phyloP scores from a whole-genome alignment of 208 protist genomes.

The Crithidia expoeki region DNA sequence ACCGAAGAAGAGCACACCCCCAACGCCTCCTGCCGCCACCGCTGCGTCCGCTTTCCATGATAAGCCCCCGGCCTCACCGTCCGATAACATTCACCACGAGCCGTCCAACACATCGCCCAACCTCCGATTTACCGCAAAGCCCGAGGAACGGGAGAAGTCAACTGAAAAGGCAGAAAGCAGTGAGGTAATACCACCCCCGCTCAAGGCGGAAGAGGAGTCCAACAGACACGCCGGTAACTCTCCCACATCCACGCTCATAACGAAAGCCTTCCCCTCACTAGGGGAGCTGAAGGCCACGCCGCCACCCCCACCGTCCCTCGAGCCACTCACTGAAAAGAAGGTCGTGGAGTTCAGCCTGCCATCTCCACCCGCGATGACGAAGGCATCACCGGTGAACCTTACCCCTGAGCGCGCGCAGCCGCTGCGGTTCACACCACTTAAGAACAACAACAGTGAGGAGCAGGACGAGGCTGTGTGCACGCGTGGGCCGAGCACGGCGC shows the following conservation, averaged over 20 bases:
- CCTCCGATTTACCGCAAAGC: background rate
- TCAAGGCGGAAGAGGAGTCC: constrained; percentile 4
- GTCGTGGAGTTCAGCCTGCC: background rate
- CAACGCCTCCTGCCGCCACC: background rate
- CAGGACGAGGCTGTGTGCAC: constrained; percentile 10
- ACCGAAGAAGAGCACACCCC: background rate
- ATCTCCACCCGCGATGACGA: background rate
- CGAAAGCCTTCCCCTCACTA: background rate
- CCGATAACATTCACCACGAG: background rate
- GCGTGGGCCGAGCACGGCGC: constrained; percentile 26
- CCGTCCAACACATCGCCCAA: constrained; percentile 1
- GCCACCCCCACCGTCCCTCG: background rate
- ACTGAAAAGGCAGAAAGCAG: background rate
- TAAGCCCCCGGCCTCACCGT: background rate
- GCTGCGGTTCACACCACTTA: constrained; percentile 7
- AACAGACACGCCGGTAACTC: background rate
- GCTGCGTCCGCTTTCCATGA: background rate
- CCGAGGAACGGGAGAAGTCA: background rate
- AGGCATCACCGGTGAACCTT: constrained; percentile 3
- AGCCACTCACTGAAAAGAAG: background rate
- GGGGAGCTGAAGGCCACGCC: constrained; percentile 5
- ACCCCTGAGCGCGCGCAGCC: constrained; percentile 27
- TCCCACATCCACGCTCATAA: background rate
- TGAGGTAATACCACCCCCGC: background rate
- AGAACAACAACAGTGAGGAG: constrained; percentile 5